Conservation (phyloP, 306 rosid genomes). For the Trifolium repens region DNA sequence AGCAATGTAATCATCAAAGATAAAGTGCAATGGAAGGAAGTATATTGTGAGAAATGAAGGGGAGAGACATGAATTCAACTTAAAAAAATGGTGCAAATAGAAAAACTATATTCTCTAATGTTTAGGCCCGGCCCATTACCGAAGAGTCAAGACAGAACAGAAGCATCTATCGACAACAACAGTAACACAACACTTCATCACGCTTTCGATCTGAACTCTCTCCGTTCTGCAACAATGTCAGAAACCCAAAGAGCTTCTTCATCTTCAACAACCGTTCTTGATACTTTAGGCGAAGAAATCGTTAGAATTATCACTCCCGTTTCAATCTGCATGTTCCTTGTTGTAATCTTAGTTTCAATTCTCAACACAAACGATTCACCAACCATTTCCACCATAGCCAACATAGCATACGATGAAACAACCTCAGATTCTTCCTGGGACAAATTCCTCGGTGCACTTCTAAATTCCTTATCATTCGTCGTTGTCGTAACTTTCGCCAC, state of each 20-base stretch:
- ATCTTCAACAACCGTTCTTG: constrained; percentile 58
- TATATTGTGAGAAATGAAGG: no score
- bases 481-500: constrained; percentile 70
- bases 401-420: constrained; percentile 73
- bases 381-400: constrained; percentile 59
- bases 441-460: constrained; percentile 81
- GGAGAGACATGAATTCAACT: no score
- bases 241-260: constrained; percentile 50
- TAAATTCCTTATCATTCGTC: constrained; percentile 80
- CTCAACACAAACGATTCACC: constrained; percentile 54
- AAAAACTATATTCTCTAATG: not conserved
- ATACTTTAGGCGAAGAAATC: constrained; percentile 79
- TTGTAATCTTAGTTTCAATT: constrained; percentile 74
- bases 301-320: constrained; percentile 82
- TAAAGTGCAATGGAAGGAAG: no score
- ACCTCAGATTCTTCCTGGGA: constrained; percentile 81
- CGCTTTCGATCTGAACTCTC: constrained; percentile 24
- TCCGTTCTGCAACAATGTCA: constrained; percentile 55
- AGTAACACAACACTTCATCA: not conserved
- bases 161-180: not conserved
- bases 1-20: no score
- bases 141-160: not conserved
- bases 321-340: constrained; percentile 88
- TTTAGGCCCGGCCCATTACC: constrained; percentile 29
- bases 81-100: not conserved